Base-by-base conservation (phyloP, 805 yeast species). In the Blastobotrys americana region DNA sequence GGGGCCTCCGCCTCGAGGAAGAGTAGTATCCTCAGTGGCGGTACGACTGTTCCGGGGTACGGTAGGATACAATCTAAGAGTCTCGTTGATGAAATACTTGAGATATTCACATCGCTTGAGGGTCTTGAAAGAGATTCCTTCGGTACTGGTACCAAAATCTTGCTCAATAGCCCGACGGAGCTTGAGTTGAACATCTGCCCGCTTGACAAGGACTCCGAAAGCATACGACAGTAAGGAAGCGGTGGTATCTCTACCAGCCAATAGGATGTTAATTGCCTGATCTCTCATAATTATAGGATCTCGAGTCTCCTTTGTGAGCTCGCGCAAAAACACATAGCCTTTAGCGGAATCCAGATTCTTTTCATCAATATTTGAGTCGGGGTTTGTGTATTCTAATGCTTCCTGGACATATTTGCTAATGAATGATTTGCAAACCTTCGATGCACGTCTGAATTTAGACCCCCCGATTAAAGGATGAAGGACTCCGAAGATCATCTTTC, bases 201-300 rank as follows among this genome's bases (percentile, higher is more conserved):
- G 57, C 45, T 71, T 61, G 15, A 73, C 66, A 43, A 73, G 61
- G 53, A 71, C 71, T 49, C 58, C 69, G 42, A 72, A 61, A 17
- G 68, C 54, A 56, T 67, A 72, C n/a, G 74, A 67, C 46, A 73
- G 65, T 36, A 71, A 59, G 3, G 71, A 69, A 8, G 77, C 77
- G 10, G 78, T 73, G 37, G 78, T 73, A 51, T 73, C 77, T 52
- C 78, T 64, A 28, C 76, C 77, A 16, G 78, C 78, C 20, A 72
- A 55, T 48, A 73, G 62, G 45, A 73, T 69, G 55, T 71, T 73
- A 56, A 73, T 61, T 37, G 71, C 63, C 58, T 73, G 77, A 53
- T 72, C 75, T 42, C 76, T 63, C 45, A 73, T 66, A n/a, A 66
- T 65, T 42, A 49, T 58, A 17, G 74, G 73, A 50, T 73, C 69